These are phyloP conservation scores for Aciculoconidium aculeatum DNA, from an alignment of 805 yeast species.

Conservation along the genomic window DNA sequence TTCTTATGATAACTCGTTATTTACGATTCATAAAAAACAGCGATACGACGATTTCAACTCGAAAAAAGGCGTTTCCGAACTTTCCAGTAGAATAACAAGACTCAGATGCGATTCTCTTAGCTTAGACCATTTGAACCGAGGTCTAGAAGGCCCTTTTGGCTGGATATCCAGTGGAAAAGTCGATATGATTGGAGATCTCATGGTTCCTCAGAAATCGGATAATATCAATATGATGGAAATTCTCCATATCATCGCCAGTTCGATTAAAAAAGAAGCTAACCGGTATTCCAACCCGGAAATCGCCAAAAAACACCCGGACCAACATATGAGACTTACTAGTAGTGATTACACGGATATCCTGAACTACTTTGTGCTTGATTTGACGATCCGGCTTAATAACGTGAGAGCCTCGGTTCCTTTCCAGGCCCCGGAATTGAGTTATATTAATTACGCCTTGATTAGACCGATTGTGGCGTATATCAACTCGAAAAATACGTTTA, in stretches of 20 bases:
- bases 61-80: conserved; percentile 3
- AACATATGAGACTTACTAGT: conserved; percentile 22
- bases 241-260: conserved; percentile 41
- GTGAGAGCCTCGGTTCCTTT: conserved; percentile 88
- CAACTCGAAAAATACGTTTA: conserved; percentile 82
- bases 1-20: conserved; percentile 85
- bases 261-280: conserved; percentile 44
- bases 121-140: conserved; percentile 85
- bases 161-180: conserved; percentile 94
- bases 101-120: conserved; percentile 79
- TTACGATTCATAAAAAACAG: conserved; percentile 82
- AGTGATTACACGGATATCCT: conserved; percentile 31
- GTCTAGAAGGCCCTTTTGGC: conserved; percentile 91
- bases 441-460: conserved; percentile 84
- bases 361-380: conserved; percentile 68
- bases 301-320: conserved; percentile 21
- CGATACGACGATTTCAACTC: conserved; percentile 42
- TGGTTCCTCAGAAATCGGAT: conserved; percentile 64
- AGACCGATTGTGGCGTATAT: conserved; percentile 95
- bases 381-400: conserved; percentile 73
- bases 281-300: conserved; percentile 33
- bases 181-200: conserved; percentile 87
- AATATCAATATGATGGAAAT: conserved; percentile 44
- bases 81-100: conserved; percentile 51
- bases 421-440: conserved; percentile 81